Base-by-base conservation (phyloP, 192 early-diverging fungal genomes). In the Backusella morwellensis region DNA sequence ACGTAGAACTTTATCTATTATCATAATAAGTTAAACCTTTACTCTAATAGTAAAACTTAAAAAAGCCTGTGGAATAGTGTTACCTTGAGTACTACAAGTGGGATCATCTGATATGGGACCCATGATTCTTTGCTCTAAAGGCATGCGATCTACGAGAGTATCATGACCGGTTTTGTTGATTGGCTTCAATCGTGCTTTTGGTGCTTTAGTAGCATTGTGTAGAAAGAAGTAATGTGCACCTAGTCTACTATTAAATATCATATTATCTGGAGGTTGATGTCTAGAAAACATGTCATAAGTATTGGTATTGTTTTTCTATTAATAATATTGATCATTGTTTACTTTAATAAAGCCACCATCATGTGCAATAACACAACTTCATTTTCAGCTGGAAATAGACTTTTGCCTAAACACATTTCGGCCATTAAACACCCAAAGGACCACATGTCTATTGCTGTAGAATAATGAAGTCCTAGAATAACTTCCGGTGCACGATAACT, bases 361-460 rank as follows among this genome's bases (percentile, higher is more conserved):
- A 97, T 87, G 35, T 87, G 88, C 8, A 99, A 80, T 83, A 98
- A 96, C 78, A 97, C 95, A 83, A 96, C 96, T 85, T 99, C 97
- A 50, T 94, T 95, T 11, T 90, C 88, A 32, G 97, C 96, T 0
- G 97, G 97, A 79, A 99, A 98, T 74, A 99, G 82, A 0, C 97
- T 97, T 12, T 96, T 85, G 3, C 98, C 98, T 3, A 97, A 81
- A 78, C 93, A 97, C 26, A 99, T 86, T 82, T 99, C 98, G 6
- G 94, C 96, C 4, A 95, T 95, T 81, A 99, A 96, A 81, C 98
- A 99, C 0, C 98, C 98, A 12, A 98, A 85, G 21, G 97, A 98
- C 98, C 98, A 99, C 92, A 99, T 98, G 77, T 99, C 98, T 68
- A 99, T 99, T 41, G 92, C 88, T n/a, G 89, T 91, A 44, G 93